Base-by-base conservation (phyloP, 2,329 filamentous ascomycete species). In the Phaeoacremonium minimum region DNA sequence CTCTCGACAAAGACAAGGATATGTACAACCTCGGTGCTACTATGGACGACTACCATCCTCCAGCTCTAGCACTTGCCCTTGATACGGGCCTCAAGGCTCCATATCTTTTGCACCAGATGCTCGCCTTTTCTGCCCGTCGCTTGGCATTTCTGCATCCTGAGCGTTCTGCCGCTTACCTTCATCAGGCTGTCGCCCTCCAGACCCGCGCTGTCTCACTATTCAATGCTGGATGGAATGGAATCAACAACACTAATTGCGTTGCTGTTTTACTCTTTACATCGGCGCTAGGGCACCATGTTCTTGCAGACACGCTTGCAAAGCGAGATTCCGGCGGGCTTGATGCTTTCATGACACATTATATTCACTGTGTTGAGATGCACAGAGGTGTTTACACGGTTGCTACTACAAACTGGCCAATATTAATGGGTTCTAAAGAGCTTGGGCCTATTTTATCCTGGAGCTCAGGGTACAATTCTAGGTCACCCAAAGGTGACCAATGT, bases 81-180 rank as follows among this genome's bases (percentile, higher is more conserved):
- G 45, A 48, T 15, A 37, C 38, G 6, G 47, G 42, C 8, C 41
- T 61, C 3, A 37, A 48, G 5, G 40, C 46, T 2, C 57, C 60
- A 3, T 64, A 58, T 37, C 51, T 66, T 18, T 44, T 66, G 33
- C 48, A 63, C 41, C 46, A 56, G 36, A 35, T 64, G 8, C 51
- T 64, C 13, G 57, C 60, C 17, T 55, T 60, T 28, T 60, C 60
- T 12, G 53, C 62, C 3, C 51, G 55, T 3, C 59, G 61, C 34
- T 44, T 62, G 3, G 53, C 58, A 4, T 46, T 43, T 20, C 18
- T 57, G 3, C 41, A 48, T 7, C 55, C 53, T 2, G 43, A 46
- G 9, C 42, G 39, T 7, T 42, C 50, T 1, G 38, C 44, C 6
- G 41, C 46, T 15, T 54, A 52, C 35, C 43, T 46, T 32, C 44